Evolutionary conservation across 1,284 basidiomycete species (phyloP).

Genomic region (Sporisorium exsertum): DNA sequence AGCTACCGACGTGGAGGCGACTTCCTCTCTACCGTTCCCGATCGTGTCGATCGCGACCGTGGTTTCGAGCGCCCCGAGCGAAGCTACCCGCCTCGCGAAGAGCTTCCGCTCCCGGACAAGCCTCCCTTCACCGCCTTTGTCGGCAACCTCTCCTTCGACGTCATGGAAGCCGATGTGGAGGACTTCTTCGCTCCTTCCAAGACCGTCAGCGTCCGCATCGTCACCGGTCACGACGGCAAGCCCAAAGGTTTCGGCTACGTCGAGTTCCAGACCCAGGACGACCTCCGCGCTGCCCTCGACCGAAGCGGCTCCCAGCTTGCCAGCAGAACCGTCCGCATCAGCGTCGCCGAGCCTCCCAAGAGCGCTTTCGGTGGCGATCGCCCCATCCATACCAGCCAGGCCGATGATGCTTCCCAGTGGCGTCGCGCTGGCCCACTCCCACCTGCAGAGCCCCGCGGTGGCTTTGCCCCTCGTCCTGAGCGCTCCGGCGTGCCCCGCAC

Average conservation of each 20-base stretch:
- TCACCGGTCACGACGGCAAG: constrained; percentile 86
- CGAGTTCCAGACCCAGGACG: constrained; percentile 86
- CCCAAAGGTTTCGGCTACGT: constrained; percentile 98
- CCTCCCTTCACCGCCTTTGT: constrained; percentile 96
- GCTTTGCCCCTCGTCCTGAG: constrained; percentile 47
- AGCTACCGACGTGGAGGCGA: constrained; percentile 55
- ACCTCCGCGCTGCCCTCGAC: constrained; percentile 79
- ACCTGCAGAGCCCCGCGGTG: constrained; percentile 47
- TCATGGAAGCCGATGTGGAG: constrained; percentile 84
- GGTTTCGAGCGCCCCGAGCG: constrained; percentile 53
- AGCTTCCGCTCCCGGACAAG: constrained; percentile 90
- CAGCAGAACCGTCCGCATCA: constrained; percentile 85
- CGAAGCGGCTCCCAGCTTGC: constrained; percentile 73
- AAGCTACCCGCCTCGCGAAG: constrained; percentile 76
- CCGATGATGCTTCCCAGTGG: constrained; percentile 77
- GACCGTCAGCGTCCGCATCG: constrained; percentile 87
- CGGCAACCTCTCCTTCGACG: constrained; percentile 94
- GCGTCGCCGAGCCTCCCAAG: constrained; percentile 89
- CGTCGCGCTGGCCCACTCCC: constrained; percentile 84
- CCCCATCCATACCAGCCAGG: constrained; percentile 65
- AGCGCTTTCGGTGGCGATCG: constrained; percentile 45
- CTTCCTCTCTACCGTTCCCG: constrained; percentile 54
- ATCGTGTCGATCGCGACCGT: constrained; percentile 58
- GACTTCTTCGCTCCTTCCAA: constrained; percentile 73
- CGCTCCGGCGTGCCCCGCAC: constrained; percentile 40